Base-by-base conservation (phyloP, 129 eudicot species). In the Saussurea involucrata region DNA sequence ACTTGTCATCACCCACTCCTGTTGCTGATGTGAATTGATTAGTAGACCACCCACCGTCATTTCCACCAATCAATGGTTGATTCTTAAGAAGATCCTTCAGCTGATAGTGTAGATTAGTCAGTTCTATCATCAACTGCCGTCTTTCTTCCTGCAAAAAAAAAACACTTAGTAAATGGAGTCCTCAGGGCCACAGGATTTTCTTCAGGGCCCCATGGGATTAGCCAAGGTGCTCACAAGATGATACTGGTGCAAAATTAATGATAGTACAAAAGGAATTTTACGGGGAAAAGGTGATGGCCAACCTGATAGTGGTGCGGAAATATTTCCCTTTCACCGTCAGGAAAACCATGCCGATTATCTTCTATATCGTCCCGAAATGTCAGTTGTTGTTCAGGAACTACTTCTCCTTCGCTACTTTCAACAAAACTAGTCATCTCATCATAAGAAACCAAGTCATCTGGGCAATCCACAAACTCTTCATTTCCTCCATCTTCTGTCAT, bases 391-490 rank as follows among this genome's bases (percentile, higher is more conserved):
- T 60, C 74, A 46, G 46, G 24, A 76, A 15, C 24, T 49, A 49
- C 58, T 53, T 76, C 81, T 32, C 73, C 79, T 64, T 85, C 87
- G n/a, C 66, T 81, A 15, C 18, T 67, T 55, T 66, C 80, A 76
- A 66, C 80, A 55, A 20, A 21, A 60, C 69, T 34, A 24, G 68
- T 76, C 37, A 21, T 46, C 21, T 57, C 80, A 67, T 76, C 80
- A 29, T 44, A 66, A 15, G 80, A 76, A 76, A 76, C 55, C 74
- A 85, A 85, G 76, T 90, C 98, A 73, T 93, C 98, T 13, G 98
- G 88, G 80, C 95, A 91, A 80, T 93, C 98, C 66, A 90, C 90
- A 85, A 93, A 93, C 90, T 92, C 98, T 76, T 92, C 96, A 72
- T 82, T 90, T 58, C 87, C 96, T 22, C 86, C 96, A 79, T 90